Percentiles rank a stretch among this genome's conserved stretches.
These are phyloP conservation scores for Jasminum sambac DNA, from an alignment of 257 asterid genomes.

Conservation along the genomic window DNA sequence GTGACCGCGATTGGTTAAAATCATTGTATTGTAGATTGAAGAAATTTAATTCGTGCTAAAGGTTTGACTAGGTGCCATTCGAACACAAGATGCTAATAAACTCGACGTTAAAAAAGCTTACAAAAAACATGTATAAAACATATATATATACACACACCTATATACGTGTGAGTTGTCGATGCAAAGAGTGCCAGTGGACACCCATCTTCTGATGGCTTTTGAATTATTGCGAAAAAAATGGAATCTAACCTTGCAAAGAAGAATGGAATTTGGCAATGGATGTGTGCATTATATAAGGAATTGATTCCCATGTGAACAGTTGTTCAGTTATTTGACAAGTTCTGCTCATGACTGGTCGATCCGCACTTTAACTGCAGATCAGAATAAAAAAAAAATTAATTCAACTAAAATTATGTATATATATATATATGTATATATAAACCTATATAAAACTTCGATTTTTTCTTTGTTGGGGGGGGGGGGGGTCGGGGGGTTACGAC, in stretches of 20 bases:
- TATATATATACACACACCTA: neutral
- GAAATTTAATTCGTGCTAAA: neutral
- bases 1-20: neutral
- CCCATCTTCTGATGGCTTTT: slow-evolving; percentile 35
- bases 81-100: neutral
- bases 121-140: neutral
- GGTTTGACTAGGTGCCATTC: neutral
- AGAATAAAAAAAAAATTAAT: too few relatives aligned
- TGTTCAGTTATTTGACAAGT: neutral
- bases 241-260: slow-evolving; percentile 21
- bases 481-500: too few relatives aligned
- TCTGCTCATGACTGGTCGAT: too few relatives aligned
- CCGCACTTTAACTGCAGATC: too few relatives aligned
- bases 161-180: neutral
- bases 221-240: slow-evolving; percentile 34
- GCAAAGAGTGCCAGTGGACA: slow-evolving; percentile 27
- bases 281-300: slow-evolving; percentile 33
- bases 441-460: too few relatives aligned
- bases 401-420: too few relatives aligned
- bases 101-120: neutral
- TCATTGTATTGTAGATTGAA: too few relatives aligned
- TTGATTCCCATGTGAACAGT: slow-evolving; percentile 31
- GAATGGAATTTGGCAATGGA: slow-evolving; percentile 29
- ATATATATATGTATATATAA: too few relatives aligned
- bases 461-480: too few relatives aligned